Percentiles rank a stretch among this genome's conserved stretches.
Conservation (phyloP, 306 rosid genomes). For the Begonia loranthoides region DNA sequence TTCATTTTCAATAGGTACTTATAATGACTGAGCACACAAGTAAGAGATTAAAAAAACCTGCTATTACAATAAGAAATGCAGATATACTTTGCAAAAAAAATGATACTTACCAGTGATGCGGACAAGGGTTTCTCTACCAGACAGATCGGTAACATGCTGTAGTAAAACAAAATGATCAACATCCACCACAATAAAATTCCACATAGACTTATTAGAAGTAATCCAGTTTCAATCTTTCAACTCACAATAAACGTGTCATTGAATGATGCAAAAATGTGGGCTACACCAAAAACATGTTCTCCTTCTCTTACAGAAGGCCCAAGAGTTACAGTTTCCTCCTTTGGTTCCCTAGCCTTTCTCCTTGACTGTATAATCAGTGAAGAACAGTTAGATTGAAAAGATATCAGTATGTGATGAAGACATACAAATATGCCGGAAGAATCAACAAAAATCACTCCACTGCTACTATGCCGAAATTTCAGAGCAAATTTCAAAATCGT, state of each 20-base stretch:
- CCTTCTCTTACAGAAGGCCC: conserved; percentile 69
- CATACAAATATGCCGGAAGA: no score
- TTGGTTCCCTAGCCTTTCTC: conserved; percentile 64
- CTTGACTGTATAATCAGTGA: conserved; percentile 20
- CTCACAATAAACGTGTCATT: conserved; percentile 65
- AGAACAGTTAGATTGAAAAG: neutral
- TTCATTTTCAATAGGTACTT: no score
- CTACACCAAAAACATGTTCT: conserved; percentile 57
- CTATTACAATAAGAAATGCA: neutral
- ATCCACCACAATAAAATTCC: neutral
- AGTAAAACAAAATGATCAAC: conserved; percentile 6
- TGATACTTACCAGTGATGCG: conserved; percentile 38
- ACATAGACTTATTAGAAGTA: neutral
- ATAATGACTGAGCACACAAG: no score
- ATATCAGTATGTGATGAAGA: neutral
- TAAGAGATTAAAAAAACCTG: neutral
- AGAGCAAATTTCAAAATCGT: no score
- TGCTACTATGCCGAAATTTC: no score
- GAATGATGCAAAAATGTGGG: conserved; percentile 59
- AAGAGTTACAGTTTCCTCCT: conserved; percentile 55
- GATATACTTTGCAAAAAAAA: neutral
- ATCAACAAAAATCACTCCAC: no score
- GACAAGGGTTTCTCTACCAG: conserved; percentile 58
- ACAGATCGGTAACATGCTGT: conserved; percentile 59
- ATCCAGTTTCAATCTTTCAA: neutral